Base-by-base conservation (phyloP, 2,329 filamentous ascomycete genomes). In the Dothiorella sarmentorum region DNA sequence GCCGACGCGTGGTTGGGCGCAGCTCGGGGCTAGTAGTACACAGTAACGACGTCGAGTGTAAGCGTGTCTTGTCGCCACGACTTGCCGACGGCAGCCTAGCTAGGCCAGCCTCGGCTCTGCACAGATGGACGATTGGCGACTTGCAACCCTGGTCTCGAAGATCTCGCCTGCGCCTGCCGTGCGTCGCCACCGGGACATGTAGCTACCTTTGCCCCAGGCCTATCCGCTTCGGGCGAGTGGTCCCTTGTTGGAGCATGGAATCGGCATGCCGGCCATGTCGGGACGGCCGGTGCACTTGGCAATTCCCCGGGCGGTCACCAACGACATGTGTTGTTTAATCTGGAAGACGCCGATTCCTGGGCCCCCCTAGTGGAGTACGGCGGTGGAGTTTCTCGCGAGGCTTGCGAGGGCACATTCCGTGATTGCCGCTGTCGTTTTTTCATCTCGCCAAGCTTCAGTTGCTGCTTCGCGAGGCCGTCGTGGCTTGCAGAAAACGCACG, bases 401-500 rank as follows among this genome's bases (percentile, higher is more conserved):
- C 27, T 7, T 3, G 44, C 27, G 44, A 33, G n/a, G 33, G 33
- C 33, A 37, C 33, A 3, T 37, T 37, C 33, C 33, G 33, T 26
- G 40, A 43, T 26, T 51, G 31, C 29, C 45, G 45, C 15, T 51
- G 45, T 24, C n/a, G 45, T 20, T 13, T n/a, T 37, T 9, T 52
- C 47, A 49, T 49, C 45, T 49, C 45, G 45, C 45, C 45, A 52
- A 52, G 20, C 20, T 11, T 11, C 10, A n/a, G 7, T 20, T 17
- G 9, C 17, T n/a, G 7, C 27, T 24, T 51, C 27, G 47, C 31
- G 47, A 52, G 22, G 47, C 20, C 18, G 13, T 24, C 17, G 47
- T 52, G 49, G 49, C 49, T 42, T 38, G 49, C 49, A 40, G 49
- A 53, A 53, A 53, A 53, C 49, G 49, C 49, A 53, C 49, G 49